phyloP scores from a whole-genome alignment of 306 rosid genomes.

The Inga laurina region DNA sequence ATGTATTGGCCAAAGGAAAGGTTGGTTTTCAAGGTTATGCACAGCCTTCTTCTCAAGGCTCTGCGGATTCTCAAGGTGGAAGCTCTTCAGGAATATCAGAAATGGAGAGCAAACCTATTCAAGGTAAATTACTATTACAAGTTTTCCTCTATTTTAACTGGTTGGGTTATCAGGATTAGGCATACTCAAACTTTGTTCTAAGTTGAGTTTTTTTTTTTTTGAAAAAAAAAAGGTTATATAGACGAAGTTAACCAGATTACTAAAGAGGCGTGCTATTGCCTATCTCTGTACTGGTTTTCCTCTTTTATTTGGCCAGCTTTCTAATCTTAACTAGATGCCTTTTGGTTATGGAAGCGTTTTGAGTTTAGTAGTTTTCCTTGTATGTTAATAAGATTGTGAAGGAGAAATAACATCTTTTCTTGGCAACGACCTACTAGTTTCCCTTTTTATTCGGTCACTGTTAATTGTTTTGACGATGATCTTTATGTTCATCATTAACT shows the following conservation, averaged over 20 bases:
- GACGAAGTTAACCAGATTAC: background rate
- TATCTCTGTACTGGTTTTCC: background rate
- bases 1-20: slow-evolving; percentile 47
- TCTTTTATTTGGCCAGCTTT: background rate
- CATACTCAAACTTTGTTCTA: background rate
- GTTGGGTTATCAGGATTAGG: background rate
- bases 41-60: slow-evolving; percentile 66
- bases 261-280: background rate
- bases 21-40: slow-evolving; percentile 47
- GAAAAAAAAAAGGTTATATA: background rate
- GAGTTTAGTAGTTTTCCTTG: slow-evolving; percentile 5
- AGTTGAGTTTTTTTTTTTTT: background rate
- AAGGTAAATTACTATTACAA: slow-evolving; percentile 47
- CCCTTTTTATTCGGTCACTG: background rate
- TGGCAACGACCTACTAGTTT: background rate
- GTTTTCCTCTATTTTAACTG: background rate
- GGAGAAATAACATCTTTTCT: background rate
- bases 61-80: slow-evolving; percentile 77
- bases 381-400: background rate
- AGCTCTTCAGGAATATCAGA: slow-evolving; percentile 85
- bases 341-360: background rate
- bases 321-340: background rate
- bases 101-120: slow-evolving; percentile 68
- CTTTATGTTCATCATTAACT: background rate
- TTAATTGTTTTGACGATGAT: background rate